phyloP scores from a whole-genome alignment of 2,329 filamentous ascomycete genomes.

The Diaporthe amygdali region DNA sequence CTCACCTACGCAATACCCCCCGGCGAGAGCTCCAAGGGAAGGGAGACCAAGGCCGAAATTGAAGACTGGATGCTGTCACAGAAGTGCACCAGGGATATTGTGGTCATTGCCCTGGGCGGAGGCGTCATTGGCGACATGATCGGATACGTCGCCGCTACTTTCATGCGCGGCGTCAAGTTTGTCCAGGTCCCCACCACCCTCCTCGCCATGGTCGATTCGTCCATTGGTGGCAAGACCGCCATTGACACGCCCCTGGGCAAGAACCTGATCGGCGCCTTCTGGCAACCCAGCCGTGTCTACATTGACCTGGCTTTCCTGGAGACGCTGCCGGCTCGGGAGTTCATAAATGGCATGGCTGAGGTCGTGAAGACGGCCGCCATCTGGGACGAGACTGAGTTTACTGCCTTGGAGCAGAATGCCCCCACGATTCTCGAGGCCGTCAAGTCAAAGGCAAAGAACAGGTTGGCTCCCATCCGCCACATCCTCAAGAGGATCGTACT shows the following conservation, averaged over 20 bases:
- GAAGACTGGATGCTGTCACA: conserved; percentile 97
- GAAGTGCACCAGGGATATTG: conserved; percentile 92
- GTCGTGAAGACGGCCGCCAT: conserved; percentile 98
- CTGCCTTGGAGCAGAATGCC: conserved; percentile 81
- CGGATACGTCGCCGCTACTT: conserved; percentile 95
- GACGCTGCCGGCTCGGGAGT: conserved; percentile 86
- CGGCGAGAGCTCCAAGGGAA: conserved; percentile 91
- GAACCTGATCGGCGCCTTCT: conserved; percentile 94
- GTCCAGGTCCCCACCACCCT: conserved; percentile 96
- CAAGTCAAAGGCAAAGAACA: conserved; percentile 57
- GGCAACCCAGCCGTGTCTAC: conserved; percentile 93
- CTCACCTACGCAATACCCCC: conserved; percentile 87
- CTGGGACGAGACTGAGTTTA: conserved; percentile 89
- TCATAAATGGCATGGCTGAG: conserved; percentile 99
- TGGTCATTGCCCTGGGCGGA: conserved; percentile 92
- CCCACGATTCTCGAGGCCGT: conserved; percentile 76
- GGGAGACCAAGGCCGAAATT: conserved; percentile 91
- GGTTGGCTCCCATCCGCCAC: conserved; percentile 71
- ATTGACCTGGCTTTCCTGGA: conserved; percentile 93
- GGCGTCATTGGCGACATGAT: conserved; percentile 99
- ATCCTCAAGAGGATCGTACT: conserved; percentile 81
- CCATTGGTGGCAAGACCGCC: conserved; percentile 96
- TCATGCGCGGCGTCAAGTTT: conserved; percentile 96
- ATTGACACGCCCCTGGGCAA: conserved; percentile 97
- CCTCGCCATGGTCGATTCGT: conserved; percentile 97